These are phyloP conservation scores for Tolypocladium capitatum DNA, from an alignment of 2,329 filamentous ascomycete species.

Conservation along the genomic window DNA sequence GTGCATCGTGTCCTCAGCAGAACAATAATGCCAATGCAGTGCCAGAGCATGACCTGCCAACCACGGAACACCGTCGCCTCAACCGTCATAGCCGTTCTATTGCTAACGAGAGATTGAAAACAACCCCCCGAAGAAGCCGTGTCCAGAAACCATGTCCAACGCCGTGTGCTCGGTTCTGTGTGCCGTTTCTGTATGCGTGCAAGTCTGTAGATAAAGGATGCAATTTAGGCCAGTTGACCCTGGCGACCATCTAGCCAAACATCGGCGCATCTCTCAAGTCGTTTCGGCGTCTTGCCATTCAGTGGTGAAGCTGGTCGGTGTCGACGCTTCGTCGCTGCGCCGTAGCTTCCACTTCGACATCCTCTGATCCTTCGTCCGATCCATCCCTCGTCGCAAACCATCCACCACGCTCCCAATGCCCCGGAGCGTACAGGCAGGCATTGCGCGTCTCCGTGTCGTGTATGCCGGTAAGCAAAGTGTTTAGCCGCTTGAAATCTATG, in stretches of 20 bases:
- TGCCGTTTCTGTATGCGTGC: not conserved
- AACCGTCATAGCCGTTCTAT: not conserved
- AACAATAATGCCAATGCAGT: not conserved
- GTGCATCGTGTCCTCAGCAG: not conserved
- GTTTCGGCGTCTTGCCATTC: not conserved
- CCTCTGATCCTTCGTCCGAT: constrained; percentile 1
- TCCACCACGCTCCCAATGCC: constrained; percentile 73
- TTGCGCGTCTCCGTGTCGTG: constrained; percentile 43
- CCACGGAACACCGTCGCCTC: not conserved
- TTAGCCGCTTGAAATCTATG: constrained; percentile 66
- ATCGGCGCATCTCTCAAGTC: not conserved
- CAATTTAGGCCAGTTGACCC: not conserved
- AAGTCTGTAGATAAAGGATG: too few relatives aligned
- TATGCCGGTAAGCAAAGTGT: constrained; percentile 56
- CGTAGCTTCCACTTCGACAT: not conserved
- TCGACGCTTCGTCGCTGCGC: not conserved
- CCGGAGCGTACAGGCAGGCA: constrained; percentile 53
- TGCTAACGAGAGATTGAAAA: too few relatives aligned
- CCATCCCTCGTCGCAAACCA: constrained; percentile 46
- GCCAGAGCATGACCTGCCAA: not conserved
- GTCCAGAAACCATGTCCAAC: not conserved
- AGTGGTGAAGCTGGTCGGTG: not conserved
- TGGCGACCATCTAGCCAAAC: not conserved
- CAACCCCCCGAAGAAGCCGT: too few relatives aligned
- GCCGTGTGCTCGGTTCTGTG: not conserved